These are phyloP conservation scores for Guyanaporus albipodus DNA, from an alignment of 768 basidiomycete species.

Conservation along the genomic window DNA sequence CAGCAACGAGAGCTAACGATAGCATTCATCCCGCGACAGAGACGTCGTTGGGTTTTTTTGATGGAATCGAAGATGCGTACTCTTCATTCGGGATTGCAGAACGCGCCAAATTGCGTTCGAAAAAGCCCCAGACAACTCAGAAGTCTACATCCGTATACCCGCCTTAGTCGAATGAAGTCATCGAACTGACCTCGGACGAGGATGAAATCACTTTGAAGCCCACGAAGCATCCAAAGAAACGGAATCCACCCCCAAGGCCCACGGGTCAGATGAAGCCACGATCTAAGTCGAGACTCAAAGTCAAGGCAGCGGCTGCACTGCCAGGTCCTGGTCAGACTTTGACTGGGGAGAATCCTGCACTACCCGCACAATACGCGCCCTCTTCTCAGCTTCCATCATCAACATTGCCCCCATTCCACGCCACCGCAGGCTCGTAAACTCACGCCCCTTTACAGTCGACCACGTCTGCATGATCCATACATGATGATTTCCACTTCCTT, in stretches of 20 bases:
- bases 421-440: slow-evolving; percentile 21
- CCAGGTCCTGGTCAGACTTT: slow-evolving; percentile 14
- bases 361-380: slow-evolving; percentile 25
- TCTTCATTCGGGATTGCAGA: slow-evolving; percentile 47
- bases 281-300: slow-evolving; percentile 24
- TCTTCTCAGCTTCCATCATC: slow-evolving; percentile 36
- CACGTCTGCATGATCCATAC: too few species aligned
- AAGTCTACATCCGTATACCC: slow-evolving; percentile 1
- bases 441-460: slow-evolving; percentile 21
- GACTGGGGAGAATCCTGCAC: slow-evolving; percentile 25
- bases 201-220: slow-evolving; percentile 35
- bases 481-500: too few species aligned
- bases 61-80: slow-evolving; percentile 14
- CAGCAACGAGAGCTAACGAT: slow-evolving; percentile 14
- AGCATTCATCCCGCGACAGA: slow-evolving; percentile 18
- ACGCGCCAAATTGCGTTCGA: slow-evolving; percentile 52
- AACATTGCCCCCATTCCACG: slow-evolving; percentile 25
- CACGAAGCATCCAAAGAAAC: slow-evolving; percentile 30
- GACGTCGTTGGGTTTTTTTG: slow-evolving; percentile 10
- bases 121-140: slow-evolving; percentile 28
- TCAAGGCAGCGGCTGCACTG: slow-evolving; percentile 9
- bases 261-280: slow-evolving; percentile 24
- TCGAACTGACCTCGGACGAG: slow-evolving; percentile 45
- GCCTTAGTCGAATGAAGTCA: slow-evolving; percentile 34
- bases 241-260: slow-evolving; percentile 27